Conservation (phyloP, 768 basidiomycete species). For the Leccinum barrowsii region DNA sequence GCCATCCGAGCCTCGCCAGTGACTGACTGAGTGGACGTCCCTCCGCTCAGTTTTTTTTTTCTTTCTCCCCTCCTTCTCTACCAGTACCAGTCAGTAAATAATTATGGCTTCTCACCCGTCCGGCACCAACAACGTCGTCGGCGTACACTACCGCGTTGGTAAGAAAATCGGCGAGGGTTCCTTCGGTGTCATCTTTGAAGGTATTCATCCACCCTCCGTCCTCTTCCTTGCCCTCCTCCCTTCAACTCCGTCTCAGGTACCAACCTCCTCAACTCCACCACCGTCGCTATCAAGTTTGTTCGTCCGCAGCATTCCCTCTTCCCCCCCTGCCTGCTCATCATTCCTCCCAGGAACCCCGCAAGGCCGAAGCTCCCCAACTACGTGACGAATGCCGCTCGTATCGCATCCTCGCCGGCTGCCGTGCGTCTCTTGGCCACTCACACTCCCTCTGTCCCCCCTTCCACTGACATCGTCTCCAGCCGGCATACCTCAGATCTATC, state of each 20-base stretch:
- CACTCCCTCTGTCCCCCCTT: slow-evolving; percentile 5
- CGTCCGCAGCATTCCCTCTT: slow-evolving; percentile 35
- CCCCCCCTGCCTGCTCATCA: slow-evolving; percentile 6
- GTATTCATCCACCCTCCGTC: slow-evolving; percentile 33
- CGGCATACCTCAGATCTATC: slow-evolving; percentile 98
- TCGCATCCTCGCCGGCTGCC: slow-evolving; percentile 83
- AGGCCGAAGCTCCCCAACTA: slow-evolving; percentile 96
- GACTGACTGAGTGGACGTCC: slow-evolving; percentile 1
- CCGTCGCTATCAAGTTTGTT: slow-evolving; percentile 99
- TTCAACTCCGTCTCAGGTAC: slow-evolving; percentile 56
- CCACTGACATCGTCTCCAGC: slow-evolving; percentile 45
- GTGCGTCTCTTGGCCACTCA: slow-evolving; percentile 48
- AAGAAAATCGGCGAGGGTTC: slow-evolving; percentile 99
- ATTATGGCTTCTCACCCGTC: slow-evolving; percentile 54
- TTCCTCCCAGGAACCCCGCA: slow-evolving; percentile 69
- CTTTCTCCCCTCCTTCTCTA: slow-evolving; percentile 6
- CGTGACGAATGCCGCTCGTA: slow-evolving; percentile 98
- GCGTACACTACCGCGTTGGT: slow-evolving; percentile 96
- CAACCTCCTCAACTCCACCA: slow-evolving; percentile 96
- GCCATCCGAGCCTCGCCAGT: slow-evolving; percentile 22
- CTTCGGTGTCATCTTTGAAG: slow-evolving; percentile 95
- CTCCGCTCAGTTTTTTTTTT: slow-evolving; percentile 1
- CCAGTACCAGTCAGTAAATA: slow-evolving; percentile 22
- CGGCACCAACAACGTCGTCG: slow-evolving; percentile 76
- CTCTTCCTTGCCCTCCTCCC: not conserved